Evolutionary conservation across 228 moss, liverwort and hornwort species (phyloP).

Genomic region (Sphagnum magellanicum): DNA sequence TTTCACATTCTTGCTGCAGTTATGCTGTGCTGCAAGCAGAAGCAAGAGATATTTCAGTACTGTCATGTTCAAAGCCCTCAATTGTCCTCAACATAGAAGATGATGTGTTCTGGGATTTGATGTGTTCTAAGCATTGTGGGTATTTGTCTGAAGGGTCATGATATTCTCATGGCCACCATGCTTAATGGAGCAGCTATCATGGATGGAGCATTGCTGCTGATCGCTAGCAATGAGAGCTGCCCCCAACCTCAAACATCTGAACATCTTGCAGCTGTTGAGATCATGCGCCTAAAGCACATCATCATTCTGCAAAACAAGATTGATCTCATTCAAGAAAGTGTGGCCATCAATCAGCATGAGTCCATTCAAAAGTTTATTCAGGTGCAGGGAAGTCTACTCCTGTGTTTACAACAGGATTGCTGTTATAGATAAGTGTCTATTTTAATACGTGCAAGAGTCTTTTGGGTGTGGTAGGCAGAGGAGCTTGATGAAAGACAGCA

Average conservation of each 20-base stretch:
- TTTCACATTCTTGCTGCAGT: no score
- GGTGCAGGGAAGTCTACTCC: slow-evolving; percentile 27
- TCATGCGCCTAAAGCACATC: slow-evolving; percentile 96
- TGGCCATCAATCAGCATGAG: slow-evolving; percentile 98
- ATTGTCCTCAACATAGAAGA: no score
- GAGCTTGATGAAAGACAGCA: no score
- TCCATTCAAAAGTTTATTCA: slow-evolving; percentile 97
- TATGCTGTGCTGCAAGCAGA: no score
- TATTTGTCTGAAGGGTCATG: slow-evolving; percentile 67
- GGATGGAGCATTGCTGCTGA: slow-evolving; percentile 95
- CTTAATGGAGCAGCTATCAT: slow-evolving; percentile 99
- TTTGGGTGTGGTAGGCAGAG: no score
- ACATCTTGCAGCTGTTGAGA: slow-evolving; percentile 97
- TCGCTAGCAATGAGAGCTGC: slow-evolving; percentile 98
- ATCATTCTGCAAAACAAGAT: slow-evolving; percentile 98
- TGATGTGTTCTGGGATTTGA: not conserved
- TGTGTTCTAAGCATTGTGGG: not conserved
- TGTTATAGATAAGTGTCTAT: no score
- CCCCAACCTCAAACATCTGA: slow-evolving; percentile 98
- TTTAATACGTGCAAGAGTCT: no score
- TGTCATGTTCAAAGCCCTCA: not conserved
- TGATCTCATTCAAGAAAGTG: slow-evolving; percentile 98
- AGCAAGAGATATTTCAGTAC: not conserved
- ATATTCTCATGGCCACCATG: slow-evolving; percentile 99
- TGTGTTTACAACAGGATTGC: no score